These are phyloP conservation scores for Smittium mucronatum DNA, from an alignment of 371 early-diverging fungal genomes.

Conservation along the genomic window DNA sequence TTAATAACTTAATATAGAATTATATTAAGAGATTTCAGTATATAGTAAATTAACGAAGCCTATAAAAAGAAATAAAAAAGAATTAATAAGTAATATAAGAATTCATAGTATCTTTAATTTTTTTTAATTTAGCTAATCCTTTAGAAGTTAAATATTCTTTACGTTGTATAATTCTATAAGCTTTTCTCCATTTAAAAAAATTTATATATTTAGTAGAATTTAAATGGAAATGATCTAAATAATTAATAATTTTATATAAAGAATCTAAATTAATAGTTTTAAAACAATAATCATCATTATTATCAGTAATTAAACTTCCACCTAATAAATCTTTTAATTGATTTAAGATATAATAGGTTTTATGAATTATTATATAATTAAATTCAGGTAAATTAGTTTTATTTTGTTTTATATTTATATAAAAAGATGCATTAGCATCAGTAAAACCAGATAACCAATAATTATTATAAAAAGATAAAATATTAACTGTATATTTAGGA, in stretches of 20 bases:
- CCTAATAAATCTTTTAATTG: constrained; percentile 17
- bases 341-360: constrained; percentile 19
- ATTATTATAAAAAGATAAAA: constrained; percentile 20
- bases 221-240: constrained; percentile 37
- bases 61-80: constrained; percentile 11
- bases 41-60: not conserved
- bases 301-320: constrained; percentile 19
- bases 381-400: constrained; percentile 21
- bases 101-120: constrained; percentile 17
- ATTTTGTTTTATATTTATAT: constrained; percentile 17
- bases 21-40: not conserved
- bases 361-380: constrained; percentile 20
- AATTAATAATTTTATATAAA: constrained; percentile 27
- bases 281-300: constrained; percentile 33
- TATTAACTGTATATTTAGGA: constrained; percentile 5
- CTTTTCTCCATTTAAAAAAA: constrained; percentile 32
- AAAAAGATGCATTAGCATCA: constrained; percentile 37
- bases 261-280: constrained; percentile 23
- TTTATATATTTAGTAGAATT: constrained; percentile 24
- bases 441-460: constrained; percentile 37
- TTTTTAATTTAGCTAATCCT: constrained; percentile 30
- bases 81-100: constrained; percentile 5
- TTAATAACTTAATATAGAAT: not conserved
- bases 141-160: constrained; percentile 33
- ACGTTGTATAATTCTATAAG: constrained; percentile 27